A percentile compares a stretch with the other conserved stretches of the same genome.
These are phyloP conservation scores for Fraxinus ornus DNA, from an alignment of 305 asterid genomes.

Conservation along the genomic window DNA sequence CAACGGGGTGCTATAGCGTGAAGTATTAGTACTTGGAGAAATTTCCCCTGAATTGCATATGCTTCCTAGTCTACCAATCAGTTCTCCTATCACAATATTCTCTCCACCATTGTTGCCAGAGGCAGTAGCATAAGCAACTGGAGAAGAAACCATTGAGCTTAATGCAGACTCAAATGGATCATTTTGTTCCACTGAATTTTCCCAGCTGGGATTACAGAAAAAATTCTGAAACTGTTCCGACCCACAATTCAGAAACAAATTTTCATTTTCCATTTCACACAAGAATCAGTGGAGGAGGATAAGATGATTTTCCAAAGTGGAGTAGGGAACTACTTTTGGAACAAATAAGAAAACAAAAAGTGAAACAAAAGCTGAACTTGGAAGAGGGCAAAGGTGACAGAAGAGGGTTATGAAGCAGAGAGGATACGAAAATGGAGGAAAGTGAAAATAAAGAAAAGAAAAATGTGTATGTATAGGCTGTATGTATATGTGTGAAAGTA, in stretches of 20 bases:
- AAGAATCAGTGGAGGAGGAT: too few relatives aligned
- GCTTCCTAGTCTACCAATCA: conserved; percentile 72
- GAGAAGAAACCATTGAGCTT: conserved; percentile 65
- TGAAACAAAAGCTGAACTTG: conserved; percentile 23
- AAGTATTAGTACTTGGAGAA: conserved; percentile 51
- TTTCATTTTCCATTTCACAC: conserved; percentile 24
- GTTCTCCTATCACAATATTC: conserved; percentile 56
- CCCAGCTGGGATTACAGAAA: conserved; percentile 39
- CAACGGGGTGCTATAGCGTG: conserved; percentile 71
- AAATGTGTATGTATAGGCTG: conserved; percentile 33
- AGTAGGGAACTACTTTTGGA: conserved; percentile 28
- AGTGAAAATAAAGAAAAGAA: conserved; percentile 20
- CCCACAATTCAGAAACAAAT: conserved; percentile 8
- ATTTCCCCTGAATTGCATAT: conserved; percentile 59
- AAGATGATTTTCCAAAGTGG: background rate
- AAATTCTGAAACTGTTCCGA: conserved; percentile 11
- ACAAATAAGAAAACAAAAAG: conserved; percentile 21
- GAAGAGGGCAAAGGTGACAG: conserved; percentile 18
- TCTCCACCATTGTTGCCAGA: conserved; percentile 33
- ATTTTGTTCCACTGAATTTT: conserved; percentile 45
- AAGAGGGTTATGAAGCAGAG: background rate
- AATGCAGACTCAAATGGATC: conserved; percentile 60
- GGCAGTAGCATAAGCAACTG: conserved; percentile 25
- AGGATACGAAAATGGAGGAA: conserved; percentile 21
- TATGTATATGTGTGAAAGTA: conserved; percentile 9